Evolutionary conservation across 352 stramenopile species (phyloP).

Genomic region (Phytophthora megakarya): DNA sequence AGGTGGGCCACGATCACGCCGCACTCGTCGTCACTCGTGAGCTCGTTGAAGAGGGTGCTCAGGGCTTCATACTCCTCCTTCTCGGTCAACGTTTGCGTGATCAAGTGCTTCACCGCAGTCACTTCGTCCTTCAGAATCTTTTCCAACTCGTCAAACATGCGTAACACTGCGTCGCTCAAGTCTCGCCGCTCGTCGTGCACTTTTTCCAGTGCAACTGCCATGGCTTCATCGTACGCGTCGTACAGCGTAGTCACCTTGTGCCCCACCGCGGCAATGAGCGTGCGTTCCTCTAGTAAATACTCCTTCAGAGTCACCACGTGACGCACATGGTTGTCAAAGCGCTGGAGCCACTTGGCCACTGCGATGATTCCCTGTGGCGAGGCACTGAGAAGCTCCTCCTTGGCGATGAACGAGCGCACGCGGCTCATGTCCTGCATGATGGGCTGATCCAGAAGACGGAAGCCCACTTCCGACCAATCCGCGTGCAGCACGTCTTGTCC

Average conservation of each 20-base stretch:
- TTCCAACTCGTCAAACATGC: conserved; percentile 57
- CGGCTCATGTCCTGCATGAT: conserved; percentile 66
- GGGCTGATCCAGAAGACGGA: conserved; percentile 56
- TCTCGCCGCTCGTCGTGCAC: conserved; percentile 57
- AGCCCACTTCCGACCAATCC: conserved; percentile 60
- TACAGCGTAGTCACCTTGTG: conserved; percentile 72
- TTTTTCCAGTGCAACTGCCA: conserved; percentile 51
- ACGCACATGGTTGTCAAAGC: conserved; percentile 66
- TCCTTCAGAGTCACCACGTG: conserved; percentile 68
- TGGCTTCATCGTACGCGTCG: conserved; percentile 59
- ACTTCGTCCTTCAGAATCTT: conserved; percentile 59
- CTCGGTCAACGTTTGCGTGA: conserved; percentile 57
- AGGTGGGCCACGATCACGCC: conserved; percentile 65
- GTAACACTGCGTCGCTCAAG: conserved; percentile 47
- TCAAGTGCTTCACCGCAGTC: conserved; percentile 53
- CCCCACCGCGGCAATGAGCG: conserved; percentile 53
- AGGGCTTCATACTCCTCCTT: conserved; percentile 65
- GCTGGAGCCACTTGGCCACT: conserved; percentile 64
- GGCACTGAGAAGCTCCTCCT: conserved; percentile 53
- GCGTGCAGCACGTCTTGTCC: conserved; percentile 46
- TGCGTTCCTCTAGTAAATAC: conserved; percentile 68
- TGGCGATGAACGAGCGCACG: conserved; percentile 52
- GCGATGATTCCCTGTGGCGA: conserved; percentile 57
- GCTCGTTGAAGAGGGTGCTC: conserved; percentile 62
- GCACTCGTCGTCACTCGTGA: conserved; percentile 53